Base-by-base conservation (phyloP, 2,329 filamentous ascomycete species). In the Zalaria sp. region DNA sequence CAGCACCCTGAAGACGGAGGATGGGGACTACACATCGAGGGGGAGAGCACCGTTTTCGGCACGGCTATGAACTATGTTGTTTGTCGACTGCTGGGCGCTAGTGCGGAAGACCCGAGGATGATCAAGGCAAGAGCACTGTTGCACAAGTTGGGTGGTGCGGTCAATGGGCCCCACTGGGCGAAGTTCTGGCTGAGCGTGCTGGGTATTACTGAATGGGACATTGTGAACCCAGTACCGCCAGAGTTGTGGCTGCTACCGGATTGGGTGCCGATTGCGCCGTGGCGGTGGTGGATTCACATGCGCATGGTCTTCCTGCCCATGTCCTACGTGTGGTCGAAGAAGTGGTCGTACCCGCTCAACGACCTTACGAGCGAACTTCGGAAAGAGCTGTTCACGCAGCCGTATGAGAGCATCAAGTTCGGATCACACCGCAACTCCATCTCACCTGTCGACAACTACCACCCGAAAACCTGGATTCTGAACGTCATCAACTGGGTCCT, bases 231-330 rank as follows among this genome's bases (percentile, higher is more conserved):
- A 1, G 79, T 91, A 2, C 91, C 91, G 1, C 84, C 91, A 0
- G 91, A 98, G 65, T 61, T 96, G 36, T 98, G 91, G 91, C 69
- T 62, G 25, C 57, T 63, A 10, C 48, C 53, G 25, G 58, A 61
- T 37, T 61, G 43, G 48, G 37, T 48, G 9, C 46, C 48, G 4
- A 50, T 48, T 37, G 44, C 46, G 4, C 89, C 89, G 0, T 93
- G 87, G 86, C 71, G 86, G 50, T 95, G 89, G 88, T 95, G 88
- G 89, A 84, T 96, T 53, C 91, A 98, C 54, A 95, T 95, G 61
- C 85, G 91, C n/a, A 79, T 83, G 62, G 88, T 98, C n/a, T 94
- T 89, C 54, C 60, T 94, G 38, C 82, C 88, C 4, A 95, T 96
- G 86, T 79, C 82, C 1, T 95, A 83, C 56, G 62, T 96, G 35